Conservation (phyloP, 805 yeast species). For the Metschnikowia lunata region DNA sequence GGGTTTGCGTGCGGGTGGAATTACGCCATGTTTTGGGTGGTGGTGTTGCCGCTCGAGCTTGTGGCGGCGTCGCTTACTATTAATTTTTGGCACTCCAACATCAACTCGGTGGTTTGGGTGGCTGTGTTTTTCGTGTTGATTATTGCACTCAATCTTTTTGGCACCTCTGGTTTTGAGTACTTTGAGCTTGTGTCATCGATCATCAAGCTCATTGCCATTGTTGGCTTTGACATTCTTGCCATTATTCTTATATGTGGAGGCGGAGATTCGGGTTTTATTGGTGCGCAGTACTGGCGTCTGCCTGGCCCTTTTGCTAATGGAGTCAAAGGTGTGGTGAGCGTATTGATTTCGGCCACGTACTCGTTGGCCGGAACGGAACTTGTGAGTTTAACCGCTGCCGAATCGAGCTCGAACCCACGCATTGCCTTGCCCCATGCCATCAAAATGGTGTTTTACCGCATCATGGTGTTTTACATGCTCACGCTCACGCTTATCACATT, state of each 20-base stretch:
- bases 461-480: constrained; percentile 36
- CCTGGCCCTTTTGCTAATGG: constrained; percentile 36
- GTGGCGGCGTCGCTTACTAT: constrained; percentile 41
- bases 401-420: constrained; percentile 34
- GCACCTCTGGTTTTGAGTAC: constrained; percentile 36
- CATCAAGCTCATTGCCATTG: constrained; percentile 34
- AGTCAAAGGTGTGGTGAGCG: constrained; percentile 36
- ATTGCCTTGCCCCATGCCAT: constrained; percentile 38
- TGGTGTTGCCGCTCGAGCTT: constrained; percentile 39
- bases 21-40: constrained; percentile 42
- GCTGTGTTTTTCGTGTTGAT: constrained; percentile 37
- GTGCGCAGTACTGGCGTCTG: constrained; percentile 34
- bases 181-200: constrained; percentile 34
- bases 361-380: constrained; percentile 42
- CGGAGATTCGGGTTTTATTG: constrained; percentile 36
- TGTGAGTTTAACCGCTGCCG: constrained; percentile 37
- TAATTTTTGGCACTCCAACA: constrained; percentile 35
- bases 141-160: constrained; percentile 30
- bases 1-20: constrained; percentile 46
- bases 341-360: constrained; percentile 38
- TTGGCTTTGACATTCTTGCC: constrained; percentile 40
- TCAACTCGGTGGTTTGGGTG: constrained; percentile 41
- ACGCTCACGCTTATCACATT: constrained; percentile 39
- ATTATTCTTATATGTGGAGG: constrained; percentile 38
- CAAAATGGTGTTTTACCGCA: constrained; percentile 41